Evolutionary conservation across 192 early-diverging fungal species (phyloP).

Genomic region (Tieghemiomyces parasiticus): DNA sequence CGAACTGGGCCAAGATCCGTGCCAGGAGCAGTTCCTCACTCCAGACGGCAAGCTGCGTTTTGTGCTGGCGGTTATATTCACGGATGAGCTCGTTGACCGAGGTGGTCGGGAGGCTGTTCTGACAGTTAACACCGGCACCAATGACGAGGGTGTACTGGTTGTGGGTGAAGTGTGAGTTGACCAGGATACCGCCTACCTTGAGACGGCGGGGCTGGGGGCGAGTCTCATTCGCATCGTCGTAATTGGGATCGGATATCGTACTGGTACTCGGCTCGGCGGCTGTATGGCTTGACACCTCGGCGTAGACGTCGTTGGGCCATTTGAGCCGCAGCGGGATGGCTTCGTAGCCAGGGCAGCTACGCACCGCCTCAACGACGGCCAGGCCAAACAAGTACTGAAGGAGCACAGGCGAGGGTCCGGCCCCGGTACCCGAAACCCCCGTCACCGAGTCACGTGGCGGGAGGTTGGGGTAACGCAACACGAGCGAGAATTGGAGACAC

Average conservation of each 20-base stretch:
- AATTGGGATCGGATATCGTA: background rate
- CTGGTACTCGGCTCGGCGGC: conserved; percentile 17
- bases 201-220: conserved; percentile 21
- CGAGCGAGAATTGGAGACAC: conserved; percentile 74
- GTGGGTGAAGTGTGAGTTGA: conserved; percentile 59
- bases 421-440: too few relatives aligned
- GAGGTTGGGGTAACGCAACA: conserved; percentile 53
- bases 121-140: conserved; percentile 77
- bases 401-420: conserved; percentile 47
- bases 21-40: conserved; percentile 49
- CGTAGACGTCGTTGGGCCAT: conserved; percentile 99
- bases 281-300: too few relatives aligned
- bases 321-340: conserved; percentile 74
- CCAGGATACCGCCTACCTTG: conserved; percentile 85
- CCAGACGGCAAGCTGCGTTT: conserved; percentile 24
- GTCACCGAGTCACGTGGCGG: too few relatives aligned
- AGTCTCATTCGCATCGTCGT: conserved; percentile 22
- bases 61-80: conserved; percentile 31
- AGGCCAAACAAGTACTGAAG: conserved; percentile 88
- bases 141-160: conserved; percentile 66
- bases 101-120: conserved; percentile 71
- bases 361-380: conserved; percentile 67
- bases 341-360: conserved; percentile 52
- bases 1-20: conserved; percentile 51
- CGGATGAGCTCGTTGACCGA: conserved; percentile 72